Evolutionary conservation across 768 basidiomycete genomes (phyloP), one percentile per base, ranked within the genome.

Genomic region (Kwoniella heveanensis): DNA sequence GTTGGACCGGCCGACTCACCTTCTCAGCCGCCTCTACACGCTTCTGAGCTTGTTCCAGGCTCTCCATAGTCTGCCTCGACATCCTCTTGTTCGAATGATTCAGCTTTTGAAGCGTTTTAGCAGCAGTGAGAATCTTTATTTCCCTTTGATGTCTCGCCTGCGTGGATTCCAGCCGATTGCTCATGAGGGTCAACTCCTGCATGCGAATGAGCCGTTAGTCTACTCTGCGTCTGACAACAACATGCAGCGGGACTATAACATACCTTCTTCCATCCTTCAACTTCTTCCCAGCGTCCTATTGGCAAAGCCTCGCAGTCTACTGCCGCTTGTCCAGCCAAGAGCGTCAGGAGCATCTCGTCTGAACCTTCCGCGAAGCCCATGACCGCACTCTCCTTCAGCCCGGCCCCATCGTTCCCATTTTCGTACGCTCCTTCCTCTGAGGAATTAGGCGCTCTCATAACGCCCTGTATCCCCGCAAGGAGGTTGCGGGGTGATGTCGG

Each of bases 261-360:
- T 64, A 87, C 88, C 83, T 87, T 86, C 80, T 88, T 90, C 67
- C 88, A 82, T 30, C 85, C 85, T 61, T 89, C 88, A 17, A 88
- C 85, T 69, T 88, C 86, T 51, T 90, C 88, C 65, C 87, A 85
- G 57, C 84, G 85, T 48, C 94, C 83, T 22, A 96, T 88, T 57
- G 88, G 86, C 74, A 86, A 90, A 49, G 86, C 86, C 29, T 89
- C 87, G 72, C 90, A 90, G 72, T 97, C 92, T n/a, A 97, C 88
- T 46, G 91, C 86, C 4, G 95, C 95, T 80, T 97, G 92, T 58
- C 92, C 92, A 46, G 93, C 90, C 67, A 98, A 82, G 44, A 99
- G 84, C 77, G 90, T 90, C 77, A 96, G 85, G 67, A 97, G 84
- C 50, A 98, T 85, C 66, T 93, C 90, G 71, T 96, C 92, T 49